Conservation (phyloP, 1,284 basidiomycete species). For the Ceratobasidium sp. region DNA sequence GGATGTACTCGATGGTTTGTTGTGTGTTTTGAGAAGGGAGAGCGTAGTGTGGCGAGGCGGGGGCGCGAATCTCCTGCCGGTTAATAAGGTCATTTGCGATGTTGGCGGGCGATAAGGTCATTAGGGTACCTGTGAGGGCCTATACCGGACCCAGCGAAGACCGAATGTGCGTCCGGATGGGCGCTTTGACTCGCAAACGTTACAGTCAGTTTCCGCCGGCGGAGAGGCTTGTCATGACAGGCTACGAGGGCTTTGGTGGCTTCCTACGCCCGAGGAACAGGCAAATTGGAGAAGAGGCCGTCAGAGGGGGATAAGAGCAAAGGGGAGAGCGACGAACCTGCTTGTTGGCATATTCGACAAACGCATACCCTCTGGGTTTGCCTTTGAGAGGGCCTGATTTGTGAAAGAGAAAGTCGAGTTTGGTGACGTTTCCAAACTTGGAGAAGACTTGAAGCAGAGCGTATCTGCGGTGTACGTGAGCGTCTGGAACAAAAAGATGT, state of each 20-base stretch:
- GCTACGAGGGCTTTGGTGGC: constrained; percentile 80
- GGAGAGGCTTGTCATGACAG: constrained; percentile 82
- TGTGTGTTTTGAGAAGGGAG: constrained; percentile 82
- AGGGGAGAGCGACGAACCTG: constrained; percentile 69
- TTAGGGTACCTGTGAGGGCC: constrained; percentile 33
- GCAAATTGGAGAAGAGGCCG: constrained; percentile 42
- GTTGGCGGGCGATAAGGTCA: constrained; percentile 46
- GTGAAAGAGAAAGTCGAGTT: constrained; percentile 95
- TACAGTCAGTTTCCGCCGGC: constrained; percentile 88
- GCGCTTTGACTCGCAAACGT: constrained; percentile 85
- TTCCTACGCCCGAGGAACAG: constrained; percentile 67
- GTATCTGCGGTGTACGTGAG: constrained; percentile 65
- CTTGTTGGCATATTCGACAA: constrained; percentile 83
- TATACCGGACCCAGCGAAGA: constrained; percentile 26
- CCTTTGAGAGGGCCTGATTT: constrained; percentile 89
- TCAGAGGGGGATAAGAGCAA: constrained; percentile 49
- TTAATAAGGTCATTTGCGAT: constrained; percentile 52
- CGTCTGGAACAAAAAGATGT: neutral
- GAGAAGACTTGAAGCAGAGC: constrained; percentile 88
- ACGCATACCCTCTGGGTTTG: constrained; percentile 94
- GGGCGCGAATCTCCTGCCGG: constrained; percentile 61
- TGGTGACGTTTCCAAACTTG: constrained; percentile 90
- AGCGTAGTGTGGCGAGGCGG: constrained; percentile 83
- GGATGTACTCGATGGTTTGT: constrained; percentile 71
- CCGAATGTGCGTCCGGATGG: constrained; percentile 56